Evolutionary conservation across 768 basidiomycete species (phyloP).

Genomic region (Rhodotorula babjevae): DNA sequence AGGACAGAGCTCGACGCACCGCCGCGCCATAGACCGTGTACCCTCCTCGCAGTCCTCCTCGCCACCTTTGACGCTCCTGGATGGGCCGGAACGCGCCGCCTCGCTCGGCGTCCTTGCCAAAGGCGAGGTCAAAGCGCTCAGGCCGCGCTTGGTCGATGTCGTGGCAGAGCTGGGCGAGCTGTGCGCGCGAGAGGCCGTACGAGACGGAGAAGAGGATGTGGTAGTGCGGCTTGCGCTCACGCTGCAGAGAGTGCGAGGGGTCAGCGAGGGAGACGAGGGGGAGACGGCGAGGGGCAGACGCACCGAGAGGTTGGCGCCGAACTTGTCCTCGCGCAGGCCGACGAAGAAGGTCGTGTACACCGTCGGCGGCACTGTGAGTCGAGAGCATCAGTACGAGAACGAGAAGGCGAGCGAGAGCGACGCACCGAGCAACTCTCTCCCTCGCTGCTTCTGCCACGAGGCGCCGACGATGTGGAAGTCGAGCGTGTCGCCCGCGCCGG

Average conservation of each 20-base stretch:
- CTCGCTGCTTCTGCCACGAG: constrained; percentile 61
- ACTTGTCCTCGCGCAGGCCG: constrained; percentile 50
- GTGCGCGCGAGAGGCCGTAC: constrained; percentile 65
- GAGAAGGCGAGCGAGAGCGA: background rate
- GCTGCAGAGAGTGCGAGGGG: constrained; percentile 45
- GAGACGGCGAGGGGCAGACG: background rate
- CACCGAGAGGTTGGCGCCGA: constrained; percentile 1
- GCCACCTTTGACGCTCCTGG: too few species aligned
- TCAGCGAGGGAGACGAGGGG: background rate
- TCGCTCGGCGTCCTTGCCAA: background rate
- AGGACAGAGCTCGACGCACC: constrained; percentile 11
- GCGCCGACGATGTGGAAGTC: constrained; percentile 75
- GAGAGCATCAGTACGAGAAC: background rate
- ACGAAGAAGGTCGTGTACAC: constrained; percentile 76
- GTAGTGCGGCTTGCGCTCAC: constrained; percentile 57
- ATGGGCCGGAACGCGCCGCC: too few species aligned
- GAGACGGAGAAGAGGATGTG: constrained; percentile 69
- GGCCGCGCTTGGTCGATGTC: constrained; percentile 8
- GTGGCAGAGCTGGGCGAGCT: constrained; percentile 54
- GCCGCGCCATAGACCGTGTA: constrained; percentile 16
- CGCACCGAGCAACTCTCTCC: constrained; percentile 67
- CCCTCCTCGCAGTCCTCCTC: background rate
- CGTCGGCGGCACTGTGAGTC: constrained; percentile 61
- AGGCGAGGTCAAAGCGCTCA: constrained; percentile 5
- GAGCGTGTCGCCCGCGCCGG: constrained; percentile 71